Base-by-base conservation (phyloP, 208 protist species). In the Acanthamoeba royreba region DNA sequence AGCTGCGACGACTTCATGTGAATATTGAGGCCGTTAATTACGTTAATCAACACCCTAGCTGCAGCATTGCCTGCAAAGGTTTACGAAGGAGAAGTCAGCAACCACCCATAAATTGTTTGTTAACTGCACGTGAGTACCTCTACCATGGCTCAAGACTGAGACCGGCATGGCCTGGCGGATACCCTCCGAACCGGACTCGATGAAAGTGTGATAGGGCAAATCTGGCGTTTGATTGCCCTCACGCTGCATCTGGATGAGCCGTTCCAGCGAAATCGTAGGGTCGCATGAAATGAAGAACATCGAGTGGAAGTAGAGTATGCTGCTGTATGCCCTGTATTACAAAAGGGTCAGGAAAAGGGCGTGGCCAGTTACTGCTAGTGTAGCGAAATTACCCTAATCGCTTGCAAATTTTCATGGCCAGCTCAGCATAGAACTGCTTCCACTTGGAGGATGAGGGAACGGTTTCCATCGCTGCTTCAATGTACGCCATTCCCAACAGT, bases 271-370 rank as follows among this genome's bases (percentile, higher is more conserved):
- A 38, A 77, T 77, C 5, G 63, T 77, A 4, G 63, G 63, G 31
- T 77, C 63, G 63, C 63, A 77, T 38, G 63, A 77, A 11, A 77
- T 77, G 63, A 77, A 77, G 63, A 77, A 77, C 63, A 77, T 77
- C 22, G 63, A 35, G 35, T 77, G n/a, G 63, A 77, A 77, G 35
- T 77, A 77, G 5, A 77, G 63, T 11, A 77, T 77, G 63, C 63
- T 77, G 63, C 63, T 77, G 63, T 77, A 77, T 4, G 63, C 63
- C 63, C 63, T 77, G 63, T 40, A 17, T 4, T 19, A 9, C 49
- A 55, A 66, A 66, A 66, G 9, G 19, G 55, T 35, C 25, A 4
- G 33, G 19, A 66, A 66, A 66, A 28, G 19, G 19, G 3, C 25
- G 9, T 66, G 13, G 49, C 22, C 22, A n/a, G 49, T 58, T 58